These are phyloP conservation scores for Verticillium tricorpus DNA, from an alignment of 2,329 filamentous ascomycete species.

Conservation along the genomic window DNA sequence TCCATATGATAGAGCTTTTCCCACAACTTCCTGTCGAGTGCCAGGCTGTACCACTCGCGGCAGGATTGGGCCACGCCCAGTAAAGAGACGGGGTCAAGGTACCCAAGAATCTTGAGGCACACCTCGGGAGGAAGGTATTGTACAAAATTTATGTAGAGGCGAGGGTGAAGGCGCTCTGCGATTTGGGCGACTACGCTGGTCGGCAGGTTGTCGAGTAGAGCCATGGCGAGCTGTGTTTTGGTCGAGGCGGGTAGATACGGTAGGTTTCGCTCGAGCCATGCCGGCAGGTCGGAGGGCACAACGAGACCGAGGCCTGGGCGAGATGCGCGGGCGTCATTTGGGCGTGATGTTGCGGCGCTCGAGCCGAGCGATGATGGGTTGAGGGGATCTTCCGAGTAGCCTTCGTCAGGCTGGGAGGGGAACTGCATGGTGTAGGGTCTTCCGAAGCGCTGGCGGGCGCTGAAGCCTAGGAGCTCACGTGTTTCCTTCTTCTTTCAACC, in stretches of 20 bases:
- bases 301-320: slow-evolving; percentile 17
- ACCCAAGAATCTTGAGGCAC: slow-evolving; percentile 82
- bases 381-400: slow-evolving; percentile 75
- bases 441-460: background rate
- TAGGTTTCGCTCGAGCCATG: slow-evolving; percentile 47
- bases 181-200: slow-evolving; percentile 77
- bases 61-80: slow-evolving; percentile 76
- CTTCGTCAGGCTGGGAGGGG: slow-evolving; percentile 65
- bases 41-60: slow-evolving; percentile 73
- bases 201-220: slow-evolving; percentile 70
- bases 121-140: slow-evolving; percentile 83
- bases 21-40: slow-evolving; percentile 84
- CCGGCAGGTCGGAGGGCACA: slow-evolving; percentile 39
- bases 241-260: slow-evolving; percentile 42
- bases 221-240: slow-evolving; percentile 67
- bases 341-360: slow-evolving; percentile 12
- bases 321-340: slow-evolving; percentile 14
- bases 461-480: background rate
- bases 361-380: slow-evolving; percentile 30
- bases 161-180: slow-evolving; percentile 72
- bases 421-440: slow-evolving; percentile 6
- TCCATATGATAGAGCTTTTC: slow-evolving; percentile 76
- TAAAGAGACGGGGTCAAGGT: slow-evolving; percentile 76
- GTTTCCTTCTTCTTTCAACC: background rate
- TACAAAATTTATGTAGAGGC: slow-evolving; percentile 91